Percentiles rank a stretch among this genome's conserved stretches.
These are phyloP conservation scores for Pseudotsuga menziesii DNA, from an alignment of 75 land plant species.

Conservation along the genomic window DNA sequence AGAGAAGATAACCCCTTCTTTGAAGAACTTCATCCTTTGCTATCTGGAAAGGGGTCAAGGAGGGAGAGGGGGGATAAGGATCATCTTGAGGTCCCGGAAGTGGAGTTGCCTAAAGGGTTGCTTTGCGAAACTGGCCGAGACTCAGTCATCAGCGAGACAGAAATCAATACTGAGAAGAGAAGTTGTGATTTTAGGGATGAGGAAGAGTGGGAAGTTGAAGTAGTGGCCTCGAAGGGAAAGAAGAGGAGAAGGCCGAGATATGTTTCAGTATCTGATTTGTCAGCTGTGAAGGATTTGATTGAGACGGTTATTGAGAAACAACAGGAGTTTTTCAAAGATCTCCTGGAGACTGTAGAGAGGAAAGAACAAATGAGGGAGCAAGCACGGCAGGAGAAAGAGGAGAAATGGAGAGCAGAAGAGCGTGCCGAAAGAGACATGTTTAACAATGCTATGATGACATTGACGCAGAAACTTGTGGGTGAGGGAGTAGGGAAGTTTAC, in stretches of 20 bases:
- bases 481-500: constrained; percentile 5
- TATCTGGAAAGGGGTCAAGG: constrained; percentile 26
- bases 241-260: constrained; percentile 11
- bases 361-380: constrained; percentile 21
- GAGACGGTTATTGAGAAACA: constrained; percentile 10
- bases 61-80: constrained; percentile 18
- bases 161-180: constrained; percentile 11
- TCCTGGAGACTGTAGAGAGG: constrained; percentile 16
- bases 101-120: constrained; percentile 16
- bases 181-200: neutral
- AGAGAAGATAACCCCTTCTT: constrained; percentile 41
- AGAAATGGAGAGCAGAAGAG: constrained; percentile 24
- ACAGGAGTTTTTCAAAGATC: constrained; percentile 6
- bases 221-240: constrained; percentile 1
- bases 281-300: constrained; percentile 14
- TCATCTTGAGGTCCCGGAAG: constrained; percentile 7
- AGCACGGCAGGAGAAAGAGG: constrained; percentile 22
- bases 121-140: neutral
- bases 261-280: constrained; percentile 28
- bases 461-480: constrained; percentile 19
- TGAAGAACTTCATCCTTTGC: constrained; percentile 30
- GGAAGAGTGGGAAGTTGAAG: neutral
- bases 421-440: constrained; percentile 20
- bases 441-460: constrained; percentile 15
- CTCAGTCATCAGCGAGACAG: neutral